These are phyloP conservation scores for Scutellaria minor DNA, from an alignment of 257 asterid genomes.

Conservation along the genomic window DNA sequence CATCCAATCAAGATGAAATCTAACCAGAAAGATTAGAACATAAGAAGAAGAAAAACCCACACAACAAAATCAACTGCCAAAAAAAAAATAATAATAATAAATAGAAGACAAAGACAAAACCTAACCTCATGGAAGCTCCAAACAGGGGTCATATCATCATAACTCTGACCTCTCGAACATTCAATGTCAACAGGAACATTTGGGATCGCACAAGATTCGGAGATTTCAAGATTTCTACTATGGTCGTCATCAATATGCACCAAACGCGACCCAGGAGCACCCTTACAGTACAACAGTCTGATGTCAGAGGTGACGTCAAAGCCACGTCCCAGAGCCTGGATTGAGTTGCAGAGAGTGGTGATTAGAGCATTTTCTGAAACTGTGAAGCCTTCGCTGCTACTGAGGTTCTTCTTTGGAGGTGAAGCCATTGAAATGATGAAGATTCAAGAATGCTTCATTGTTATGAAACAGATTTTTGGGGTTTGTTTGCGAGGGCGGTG, in stretches of 20 bases:
- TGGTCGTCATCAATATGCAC: slow-evolving; percentile 68
- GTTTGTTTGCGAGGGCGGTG: slow-evolving; percentile 42
- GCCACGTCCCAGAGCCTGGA: slow-evolving; percentile 97
- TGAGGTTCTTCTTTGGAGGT: slow-evolving; percentile 28
- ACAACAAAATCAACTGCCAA: background rate
- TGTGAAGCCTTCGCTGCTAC: slow-evolving; percentile 15
- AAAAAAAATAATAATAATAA: background rate
- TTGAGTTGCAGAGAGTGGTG: slow-evolving; percentile 83
- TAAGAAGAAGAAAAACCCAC: background rate
- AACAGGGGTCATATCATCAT: slow-evolving; percentile 67
- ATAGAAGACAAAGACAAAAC: background rate
- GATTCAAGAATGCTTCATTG: slow-evolving; percentile 43
- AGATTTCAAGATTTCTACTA: slow-evolving; percentile 57
- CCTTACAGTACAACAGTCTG: slow-evolving; percentile 92
- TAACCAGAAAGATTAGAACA: background rate
- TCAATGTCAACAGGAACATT: slow-evolving; percentile 86
- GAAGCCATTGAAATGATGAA: slow-evolving; percentile 44
- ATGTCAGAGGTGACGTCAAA: slow-evolving; percentile 98
- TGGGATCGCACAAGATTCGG: slow-evolving; percentile 63
- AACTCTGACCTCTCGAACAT: slow-evolving; percentile 50
- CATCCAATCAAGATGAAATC: slow-evolving; percentile 21
- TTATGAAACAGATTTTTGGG: slow-evolving; percentile 25
- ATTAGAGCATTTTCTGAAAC: slow-evolving; percentile 61
- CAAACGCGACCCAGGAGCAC: slow-evolving; percentile 84
- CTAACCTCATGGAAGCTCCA: slow-evolving; percentile 81